Conservation (phyloP, 169 alveolate species). For the Cystoisospora suis region DNA sequence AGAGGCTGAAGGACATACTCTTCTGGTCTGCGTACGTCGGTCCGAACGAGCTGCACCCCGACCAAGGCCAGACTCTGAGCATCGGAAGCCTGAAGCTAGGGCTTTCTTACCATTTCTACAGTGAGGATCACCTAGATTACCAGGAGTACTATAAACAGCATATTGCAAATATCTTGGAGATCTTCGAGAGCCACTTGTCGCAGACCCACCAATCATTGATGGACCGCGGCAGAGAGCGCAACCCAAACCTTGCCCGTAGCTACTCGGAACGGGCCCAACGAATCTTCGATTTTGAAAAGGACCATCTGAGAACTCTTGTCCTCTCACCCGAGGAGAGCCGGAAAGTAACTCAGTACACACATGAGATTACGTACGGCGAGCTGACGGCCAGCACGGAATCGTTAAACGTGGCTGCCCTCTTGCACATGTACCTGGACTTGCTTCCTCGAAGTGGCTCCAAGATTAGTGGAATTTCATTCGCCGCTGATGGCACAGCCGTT, state of each 20-base stretch:
- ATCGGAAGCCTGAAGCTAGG: background rate
- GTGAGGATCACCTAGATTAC: background rate
- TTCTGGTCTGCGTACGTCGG: conserved; percentile 3
- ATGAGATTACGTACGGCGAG: background rate
- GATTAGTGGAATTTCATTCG: background rate
- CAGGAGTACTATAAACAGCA: background rate
- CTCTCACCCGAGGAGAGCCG: conserved; percentile 8
- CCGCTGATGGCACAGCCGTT: background rate
- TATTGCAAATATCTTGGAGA: background rate
- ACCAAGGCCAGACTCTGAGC: background rate
- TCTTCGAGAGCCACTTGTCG: background rate
- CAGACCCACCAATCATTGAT: background rate
- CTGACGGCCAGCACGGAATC: background rate
- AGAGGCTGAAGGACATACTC: background rate
- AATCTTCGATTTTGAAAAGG: background rate
- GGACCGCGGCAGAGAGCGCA: background rate
- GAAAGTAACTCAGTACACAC: background rate
- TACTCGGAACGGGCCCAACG: conserved; percentile 8
- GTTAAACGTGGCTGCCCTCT: background rate
- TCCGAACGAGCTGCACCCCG: conserved; percentile 6
- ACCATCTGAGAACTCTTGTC: background rate
- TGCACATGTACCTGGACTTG: background rate
- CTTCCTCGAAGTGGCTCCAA: background rate
- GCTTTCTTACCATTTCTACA: background rate
- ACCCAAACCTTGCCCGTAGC: background rate